Conservation (phyloP, 352 stramenopile species). For the Phytophthora chlamydospora region DNA sequence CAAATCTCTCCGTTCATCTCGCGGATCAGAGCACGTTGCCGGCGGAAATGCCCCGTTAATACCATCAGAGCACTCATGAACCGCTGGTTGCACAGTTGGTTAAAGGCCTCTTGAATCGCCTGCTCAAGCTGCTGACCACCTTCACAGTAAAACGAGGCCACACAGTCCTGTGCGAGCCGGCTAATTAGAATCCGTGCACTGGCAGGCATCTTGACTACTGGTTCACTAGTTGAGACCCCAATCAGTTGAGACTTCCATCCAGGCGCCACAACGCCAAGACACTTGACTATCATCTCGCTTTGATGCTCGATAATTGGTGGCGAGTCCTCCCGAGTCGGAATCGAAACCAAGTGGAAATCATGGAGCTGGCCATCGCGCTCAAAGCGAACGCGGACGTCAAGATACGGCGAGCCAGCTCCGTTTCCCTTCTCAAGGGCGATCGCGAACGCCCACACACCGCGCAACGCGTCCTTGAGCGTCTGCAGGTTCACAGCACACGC, state of each 20-base stretch:
- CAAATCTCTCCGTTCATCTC: constrained; percentile 35
- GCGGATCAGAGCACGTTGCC: constrained; percentile 23
- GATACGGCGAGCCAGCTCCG: constrained; percentile 22
- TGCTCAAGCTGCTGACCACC: constrained; percentile 29
- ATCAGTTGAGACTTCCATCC: constrained; percentile 28
- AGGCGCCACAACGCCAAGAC: constrained; percentile 29
- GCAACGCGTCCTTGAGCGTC: constrained; percentile 34
- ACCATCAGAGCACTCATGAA: constrained; percentile 27
- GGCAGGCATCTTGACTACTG: constrained; percentile 22
- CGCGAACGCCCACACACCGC: constrained; percentile 32
- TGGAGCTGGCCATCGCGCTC: constrained; percentile 26
- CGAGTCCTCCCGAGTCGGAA: constrained; percentile 32
- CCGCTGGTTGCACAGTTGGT: constrained; percentile 25
- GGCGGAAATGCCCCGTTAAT: constrained; percentile 29
- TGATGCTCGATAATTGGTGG: constrained; percentile 25
- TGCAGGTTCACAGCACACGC: constrained; percentile 39
- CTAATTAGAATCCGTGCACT: constrained; percentile 16
- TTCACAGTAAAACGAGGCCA: constrained; percentile 27
- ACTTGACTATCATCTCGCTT: constrained; percentile 26
- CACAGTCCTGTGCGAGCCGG: constrained; percentile 19
- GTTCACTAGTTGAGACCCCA: constrained; percentile 21
- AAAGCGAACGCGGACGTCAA: constrained; percentile 36
- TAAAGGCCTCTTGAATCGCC: constrained; percentile 28
- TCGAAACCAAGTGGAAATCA: constrained; percentile 35
- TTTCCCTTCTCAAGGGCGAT: constrained; percentile 27